Percentiles rank a stretch among this genome's conserved stretches.
phyloP scores from a whole-genome alignment of 78 protist genomes.

The Dictyostelium citrinum region DNA sequence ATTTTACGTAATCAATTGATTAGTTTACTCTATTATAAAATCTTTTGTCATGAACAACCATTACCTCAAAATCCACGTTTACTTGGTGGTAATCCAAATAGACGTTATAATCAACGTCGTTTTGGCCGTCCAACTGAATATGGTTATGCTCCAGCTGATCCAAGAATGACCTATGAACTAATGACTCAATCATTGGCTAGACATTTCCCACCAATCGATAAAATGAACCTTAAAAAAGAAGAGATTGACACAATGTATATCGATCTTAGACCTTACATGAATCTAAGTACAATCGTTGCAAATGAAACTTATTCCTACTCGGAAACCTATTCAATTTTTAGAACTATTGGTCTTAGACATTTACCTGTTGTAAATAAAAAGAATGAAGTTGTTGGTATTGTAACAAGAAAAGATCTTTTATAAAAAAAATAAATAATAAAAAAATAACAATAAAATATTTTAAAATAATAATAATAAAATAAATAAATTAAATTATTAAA shows the following conservation, averaged over 20 bases:
- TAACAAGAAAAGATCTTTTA: slow-evolving; percentile 88
- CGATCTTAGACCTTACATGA: slow-evolving; percentile 75
- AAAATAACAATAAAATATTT: not conserved
- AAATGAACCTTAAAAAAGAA: slow-evolving; percentile 47
- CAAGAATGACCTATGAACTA: slow-evolving; percentile 42
- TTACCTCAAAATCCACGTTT: slow-evolving; percentile 12
- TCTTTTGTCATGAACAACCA: slow-evolving; percentile 67
- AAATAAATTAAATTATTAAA: not conserved
- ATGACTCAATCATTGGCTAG: slow-evolving; percentile 62
- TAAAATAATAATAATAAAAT: not conserved
- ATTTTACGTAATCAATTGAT: slow-evolving; percentile 43
- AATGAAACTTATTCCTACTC: slow-evolving; percentile 66
- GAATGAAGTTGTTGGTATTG: slow-evolving; percentile 85
- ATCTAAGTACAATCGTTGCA: slow-evolving; percentile 55
- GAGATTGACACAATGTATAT: slow-evolving; percentile 54
- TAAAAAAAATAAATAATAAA: not conserved
- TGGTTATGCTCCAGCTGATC: slow-evolving; percentile 53
- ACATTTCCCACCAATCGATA: slow-evolving; percentile 78
- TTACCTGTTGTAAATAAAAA: slow-evolving; percentile 79
- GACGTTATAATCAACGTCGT: slow-evolving; percentile 9
- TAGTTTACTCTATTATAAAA: slow-evolving; percentile 23
- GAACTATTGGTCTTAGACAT: slow-evolving; percentile 92
- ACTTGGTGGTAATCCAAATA: not conserved
- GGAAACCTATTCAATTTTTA: slow-evolving; percentile 79
- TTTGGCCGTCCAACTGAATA: slow-evolving; percentile 63